Percentiles rank a stretch among this genome's conserved stretches.
Conservation (phyloP, 768 basidiomycete species). For the Hericium alpestre region DNA sequence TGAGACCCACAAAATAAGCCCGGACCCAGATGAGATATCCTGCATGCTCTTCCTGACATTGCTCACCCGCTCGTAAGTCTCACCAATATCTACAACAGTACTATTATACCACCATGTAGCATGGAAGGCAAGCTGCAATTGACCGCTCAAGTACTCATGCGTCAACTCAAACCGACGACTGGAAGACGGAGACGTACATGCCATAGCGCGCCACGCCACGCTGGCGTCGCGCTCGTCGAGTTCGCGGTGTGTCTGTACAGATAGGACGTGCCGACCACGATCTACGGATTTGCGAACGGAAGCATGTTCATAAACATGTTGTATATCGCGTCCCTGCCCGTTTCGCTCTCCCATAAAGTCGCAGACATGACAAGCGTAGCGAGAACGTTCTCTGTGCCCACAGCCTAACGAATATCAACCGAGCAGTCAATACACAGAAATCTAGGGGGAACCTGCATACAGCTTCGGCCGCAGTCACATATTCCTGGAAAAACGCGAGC, state of each 20-base stretch:
- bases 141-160: too few relatives aligned
- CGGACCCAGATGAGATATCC: slow-evolving; percentile 18
- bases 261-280: slow-evolving; percentile 17
- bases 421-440: not conserved
- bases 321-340: slow-evolving; percentile 14
- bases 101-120: slow-evolving; percentile 12
- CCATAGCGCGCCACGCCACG: slow-evolving; percentile 20
- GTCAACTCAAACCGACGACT: too few relatives aligned
- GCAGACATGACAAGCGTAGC: slow-evolving; percentile 20
- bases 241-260: slow-evolving; percentile 10
- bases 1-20: slow-evolving; percentile 23
- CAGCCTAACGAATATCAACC: slow-evolving; percentile 4
- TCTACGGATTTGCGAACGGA: slow-evolving; percentile 15
- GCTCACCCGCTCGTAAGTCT: slow-evolving; percentile 7
- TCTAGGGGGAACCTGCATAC: slow-evolving; percentile 4
- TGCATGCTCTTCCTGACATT: slow-evolving; percentile 14
- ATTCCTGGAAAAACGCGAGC: slow-evolving; percentile 23
- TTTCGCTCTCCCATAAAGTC: slow-evolving; percentile 15
- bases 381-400: slow-evolving; percentile 18
- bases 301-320: slow-evolving; percentile 13
- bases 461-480: slow-evolving; percentile 19
- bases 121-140: slow-evolving; percentile 3
- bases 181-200: slow-evolving; percentile 9
- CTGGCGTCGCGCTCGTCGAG: slow-evolving; percentile 19
- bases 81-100: slow-evolving; percentile 7